Base-by-base conservation (phyloP, 768 basidiomycete species). In the Lyophyllum atratum region DNA sequence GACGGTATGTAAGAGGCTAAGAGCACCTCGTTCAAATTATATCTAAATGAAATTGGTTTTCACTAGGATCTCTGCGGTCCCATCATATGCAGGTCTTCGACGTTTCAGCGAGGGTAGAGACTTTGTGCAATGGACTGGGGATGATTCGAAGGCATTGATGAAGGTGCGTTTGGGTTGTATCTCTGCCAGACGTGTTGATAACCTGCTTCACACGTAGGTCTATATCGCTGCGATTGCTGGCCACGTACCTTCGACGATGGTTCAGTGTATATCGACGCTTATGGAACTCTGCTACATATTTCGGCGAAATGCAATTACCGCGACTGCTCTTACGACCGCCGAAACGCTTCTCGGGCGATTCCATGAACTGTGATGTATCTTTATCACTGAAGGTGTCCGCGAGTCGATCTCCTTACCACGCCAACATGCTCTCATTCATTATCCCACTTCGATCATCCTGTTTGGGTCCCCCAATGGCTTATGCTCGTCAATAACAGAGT, bases 401-500 rank as follows among this genome's bases (percentile, higher is more conserved):
- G 43, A 47, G 8, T 45, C 47, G 6, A 54, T 61, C 37, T 52
- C 42, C 14, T 53, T 61, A 5, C 61, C 58, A n/a, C 25, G 44
- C 8, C 43, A 44, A 24, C 43, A 44, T 22, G 24, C 22, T 6
- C 24, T 44, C 22, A 22, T 44, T 44, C 43, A 44, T 24, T 44
- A 44, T 12, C 24, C 21, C 9, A 44, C 22, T 14, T 4, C 24
- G 24, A 44, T 68, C 29, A 42, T 51, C 7, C 46, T 57, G 29
- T 72, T 70, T 56, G 68, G 69, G 5, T 61, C 66, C 1, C 67
- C 68, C 3, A 70, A 72, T 58, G 61, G 71, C 7, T 45, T 71
- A 0, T 72, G 70, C 34, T 70, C 70, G 0, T 72, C 71, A 14
- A 72, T 72, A 19, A 74, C 71, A 0, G 72, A 74, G 19, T 61